phyloP scores from a whole-genome alignment of 2,329 filamentous ascomycete genomes.

The Didymella exigua region DNA sequence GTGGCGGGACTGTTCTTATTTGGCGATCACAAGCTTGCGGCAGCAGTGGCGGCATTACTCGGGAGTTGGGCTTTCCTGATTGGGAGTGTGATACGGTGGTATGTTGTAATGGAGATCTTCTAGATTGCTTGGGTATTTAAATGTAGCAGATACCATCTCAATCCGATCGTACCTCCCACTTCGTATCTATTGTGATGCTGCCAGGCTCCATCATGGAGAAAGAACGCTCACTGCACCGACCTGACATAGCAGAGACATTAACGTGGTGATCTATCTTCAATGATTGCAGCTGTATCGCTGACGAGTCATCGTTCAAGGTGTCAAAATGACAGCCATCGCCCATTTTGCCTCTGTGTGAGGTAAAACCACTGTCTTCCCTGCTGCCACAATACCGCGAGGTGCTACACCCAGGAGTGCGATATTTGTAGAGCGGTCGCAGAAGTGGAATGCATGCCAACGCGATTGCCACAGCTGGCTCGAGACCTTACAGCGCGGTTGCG shows the following conservation, averaged over 20 bases:
- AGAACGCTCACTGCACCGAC: neutral
- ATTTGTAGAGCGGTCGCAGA: constrained; percentile 20
- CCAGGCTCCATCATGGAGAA: neutral
- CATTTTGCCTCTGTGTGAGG: neutral
- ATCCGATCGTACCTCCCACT: neutral
- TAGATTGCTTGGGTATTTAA: neutral
- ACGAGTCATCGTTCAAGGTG: neutral
- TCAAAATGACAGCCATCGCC: too few species aligned
- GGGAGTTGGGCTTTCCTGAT: constrained; percentile 38
- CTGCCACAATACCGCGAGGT: neutral
- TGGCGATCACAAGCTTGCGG: constrained; percentile 13
- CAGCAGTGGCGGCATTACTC: constrained; percentile 26
- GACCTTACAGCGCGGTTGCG: constrained; percentile 27
- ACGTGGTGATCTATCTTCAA: neutral
- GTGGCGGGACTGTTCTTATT: constrained; percentile 35
- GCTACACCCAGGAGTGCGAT: neutral
- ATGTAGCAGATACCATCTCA: neutral
- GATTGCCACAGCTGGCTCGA: constrained; percentile 31
- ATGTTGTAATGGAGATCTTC: constrained; percentile 33
- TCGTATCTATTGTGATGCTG: neutral
- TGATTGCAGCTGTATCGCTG: neutral
- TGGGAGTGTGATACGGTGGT: constrained; percentile 34
- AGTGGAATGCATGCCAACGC: constrained; percentile 28
- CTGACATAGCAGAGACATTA: neutral
- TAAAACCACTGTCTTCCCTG: neutral